These are phyloP conservation scores for Cryomyces antarcticus DNA, from an alignment of 495 filamentous ascomycete genomes.

Conservation along the genomic window DNA sequence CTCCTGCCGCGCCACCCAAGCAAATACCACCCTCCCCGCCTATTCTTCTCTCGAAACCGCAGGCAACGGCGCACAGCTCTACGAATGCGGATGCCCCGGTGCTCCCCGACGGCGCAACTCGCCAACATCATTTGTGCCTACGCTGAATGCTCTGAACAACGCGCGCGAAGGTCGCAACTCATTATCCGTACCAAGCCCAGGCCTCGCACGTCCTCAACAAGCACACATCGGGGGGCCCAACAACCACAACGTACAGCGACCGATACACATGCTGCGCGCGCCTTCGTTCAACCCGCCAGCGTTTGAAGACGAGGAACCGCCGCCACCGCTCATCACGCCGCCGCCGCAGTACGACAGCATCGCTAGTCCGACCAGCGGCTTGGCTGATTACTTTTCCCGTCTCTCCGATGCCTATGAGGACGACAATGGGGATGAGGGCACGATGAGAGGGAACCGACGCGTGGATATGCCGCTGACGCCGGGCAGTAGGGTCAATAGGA, in stretches of 20 bases:
- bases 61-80: slow-evolving; percentile 26
- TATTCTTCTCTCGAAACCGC: slow-evolving; percentile 45
- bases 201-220: slow-evolving; percentile 17
- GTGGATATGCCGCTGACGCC: slow-evolving; percentile 50
- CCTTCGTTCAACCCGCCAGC: slow-evolving; percentile 83
- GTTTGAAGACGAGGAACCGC: slow-evolving; percentile 76
- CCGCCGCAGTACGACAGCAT: slow-evolving; percentile 77
- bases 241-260: slow-evolving; percentile 26
- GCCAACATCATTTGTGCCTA: slow-evolving; percentile 23
- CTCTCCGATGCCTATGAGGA: slow-evolving; percentile 40
- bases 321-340: slow-evolving; percentile 63
- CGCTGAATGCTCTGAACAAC: slow-evolving; percentile 16
- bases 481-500: slow-evolving; percentile 45
- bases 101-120: slow-evolving; percentile 27
- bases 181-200: slow-evolving; percentile 18
- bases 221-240: slow-evolving; percentile 16
- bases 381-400: slow-evolving; percentile 81
- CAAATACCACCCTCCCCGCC: slow-evolving; percentile 73
- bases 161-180: slow-evolving; percentile 2
- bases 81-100: slow-evolving; percentile 62
- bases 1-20: slow-evolving; percentile 83
- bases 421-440: slow-evolving; percentile 26
- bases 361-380: slow-evolving; percentile 48
- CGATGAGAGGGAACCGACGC: slow-evolving; percentile 19
- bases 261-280: slow-evolving; percentile 74